A percentile compares a stretch with the other conserved stretches of the same genome.
Conservation (phyloP, 495 filamentous ascomycete species). For the Tuber indicum region DNA sequence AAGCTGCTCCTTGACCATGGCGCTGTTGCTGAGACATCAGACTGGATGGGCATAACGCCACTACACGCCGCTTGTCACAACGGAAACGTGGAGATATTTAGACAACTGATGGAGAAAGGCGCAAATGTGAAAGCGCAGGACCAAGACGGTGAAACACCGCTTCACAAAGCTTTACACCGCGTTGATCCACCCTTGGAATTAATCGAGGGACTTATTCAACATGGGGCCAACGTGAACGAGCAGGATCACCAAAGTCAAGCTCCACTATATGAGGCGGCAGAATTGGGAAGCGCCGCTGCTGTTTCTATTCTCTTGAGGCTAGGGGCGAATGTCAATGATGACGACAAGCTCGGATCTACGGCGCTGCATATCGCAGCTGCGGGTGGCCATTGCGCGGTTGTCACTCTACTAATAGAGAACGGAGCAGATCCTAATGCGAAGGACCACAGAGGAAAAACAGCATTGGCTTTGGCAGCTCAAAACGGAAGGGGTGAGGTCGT, state of each 20-base stretch:
- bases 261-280: conserved; percentile 8
- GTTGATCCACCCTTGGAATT: conserved; percentile 11
- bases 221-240: conserved; percentile 26
- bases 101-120: conserved; percentile 16
- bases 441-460: conserved; percentile 10
- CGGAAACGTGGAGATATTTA: conserved; percentile 11
- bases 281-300: neutral
- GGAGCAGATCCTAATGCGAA: conserved; percentile 4
- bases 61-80: conserved; percentile 18
- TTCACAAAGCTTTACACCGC: conserved; percentile 15
- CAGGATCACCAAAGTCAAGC: conserved; percentile 26
- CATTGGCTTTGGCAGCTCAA: conserved; percentile 9
- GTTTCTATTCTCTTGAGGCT: conserved; percentile 3
- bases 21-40: neutral
- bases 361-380: conserved; percentile 14
- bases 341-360: conserved; percentile 10
- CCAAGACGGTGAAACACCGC: conserved; percentile 7
- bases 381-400: conserved; percentile 4
- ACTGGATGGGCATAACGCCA: conserved; percentile 7
- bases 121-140: conserved; percentile 25
- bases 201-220: conserved; percentile 20
- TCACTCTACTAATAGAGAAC: conserved; percentile 2
- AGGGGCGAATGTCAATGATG: conserved; percentile 15
- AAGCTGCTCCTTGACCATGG: conserved; percentile 11
- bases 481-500: conserved; percentile 11